phyloP scores from a whole-genome alignment of 768 basidiomycete species.

The Melanogaster broomeanus region DNA sequence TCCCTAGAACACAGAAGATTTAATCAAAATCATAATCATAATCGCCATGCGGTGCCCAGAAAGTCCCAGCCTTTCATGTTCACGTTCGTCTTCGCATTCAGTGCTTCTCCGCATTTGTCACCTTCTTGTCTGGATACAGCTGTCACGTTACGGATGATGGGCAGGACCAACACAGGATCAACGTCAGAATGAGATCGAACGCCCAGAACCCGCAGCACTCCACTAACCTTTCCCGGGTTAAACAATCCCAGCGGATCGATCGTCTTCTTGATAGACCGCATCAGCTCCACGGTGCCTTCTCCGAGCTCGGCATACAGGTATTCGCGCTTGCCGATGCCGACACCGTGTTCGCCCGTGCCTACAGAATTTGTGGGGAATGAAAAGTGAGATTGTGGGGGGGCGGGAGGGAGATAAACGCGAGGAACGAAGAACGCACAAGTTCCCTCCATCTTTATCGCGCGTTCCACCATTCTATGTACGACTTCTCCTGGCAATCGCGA shows the following conservation, averaged over 20 bases:
- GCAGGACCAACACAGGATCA: no score
- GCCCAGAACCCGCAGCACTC: no score
- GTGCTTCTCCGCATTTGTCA: constrained; percentile 10
- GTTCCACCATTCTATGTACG: constrained; percentile 62
- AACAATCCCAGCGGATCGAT: constrained; percentile 77
- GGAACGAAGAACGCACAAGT: constrained; percentile 51
- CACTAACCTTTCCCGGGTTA: constrained; percentile 82
- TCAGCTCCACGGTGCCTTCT: constrained; percentile 75
- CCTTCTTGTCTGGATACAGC: constrained; percentile 27
- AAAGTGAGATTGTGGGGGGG: not conserved
- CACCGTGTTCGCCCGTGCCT: constrained; percentile 85
- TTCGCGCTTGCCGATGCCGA: constrained; percentile 81
- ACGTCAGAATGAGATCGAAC: no score
- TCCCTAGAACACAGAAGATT: no score
- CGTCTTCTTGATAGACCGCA: constrained; percentile 78
- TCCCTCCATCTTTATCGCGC: constrained; percentile 71
- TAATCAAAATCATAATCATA: no score
- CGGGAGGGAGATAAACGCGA: not conserved
- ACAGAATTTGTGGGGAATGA: not conserved
- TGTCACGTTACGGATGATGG: not conserved
- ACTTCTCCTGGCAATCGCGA: constrained; percentile 40
- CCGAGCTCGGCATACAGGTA: constrained; percentile 86
- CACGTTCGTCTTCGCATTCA: no score
- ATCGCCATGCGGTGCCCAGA: no score
- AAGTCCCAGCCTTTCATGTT: no score